Conservation (phyloP, 345 rosid genomes). For the Sonneratia caseolaris region DNA sequence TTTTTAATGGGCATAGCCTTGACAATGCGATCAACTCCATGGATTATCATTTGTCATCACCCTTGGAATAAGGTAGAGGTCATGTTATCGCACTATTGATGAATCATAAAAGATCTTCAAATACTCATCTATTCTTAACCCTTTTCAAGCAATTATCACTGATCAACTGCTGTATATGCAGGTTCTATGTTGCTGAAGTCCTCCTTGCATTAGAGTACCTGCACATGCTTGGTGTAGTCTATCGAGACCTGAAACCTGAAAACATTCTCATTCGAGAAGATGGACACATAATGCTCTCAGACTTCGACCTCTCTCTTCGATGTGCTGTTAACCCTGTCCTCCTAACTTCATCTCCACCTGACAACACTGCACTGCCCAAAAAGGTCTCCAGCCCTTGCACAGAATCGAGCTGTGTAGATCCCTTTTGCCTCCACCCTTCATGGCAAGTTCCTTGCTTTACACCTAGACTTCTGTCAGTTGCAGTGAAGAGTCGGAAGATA, state of each 20-base stretch:
- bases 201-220: conserved; percentile 70
- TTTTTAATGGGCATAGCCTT: too few species aligned
- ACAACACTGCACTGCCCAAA: conserved; percentile 21
- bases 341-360: conserved; percentile 37
- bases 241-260: conserved; percentile 75
- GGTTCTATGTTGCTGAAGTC: conserved; percentile 73
- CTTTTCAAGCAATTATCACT: conserved; percentile 1
- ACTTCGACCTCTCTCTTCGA: conserved; percentile 68
- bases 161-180: conserved; percentile 14
- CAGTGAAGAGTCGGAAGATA: conserved; percentile 46
- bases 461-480: conserved; percentile 51
- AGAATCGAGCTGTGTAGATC: conserved; percentile 62
- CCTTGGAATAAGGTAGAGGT: too few species aligned
- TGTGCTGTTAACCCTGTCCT: conserved; percentile 43
- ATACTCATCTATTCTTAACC: not conserved
- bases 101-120: too few species aligned
- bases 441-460: conserved; percentile 79
- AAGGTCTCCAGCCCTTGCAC: conserved; percentile 62
- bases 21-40: too few species aligned
- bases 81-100: too few species aligned
- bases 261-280: conserved; percentile 70
- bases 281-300: conserved; percentile 83
- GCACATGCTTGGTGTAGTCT: conserved; percentile 82
- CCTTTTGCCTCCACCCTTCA: conserved; percentile 69
- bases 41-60: too few species aligned